Base-by-base conservation (phyloP, 495 filamentous ascomycete genomes). In the Cenococcum geophilum region DNA sequence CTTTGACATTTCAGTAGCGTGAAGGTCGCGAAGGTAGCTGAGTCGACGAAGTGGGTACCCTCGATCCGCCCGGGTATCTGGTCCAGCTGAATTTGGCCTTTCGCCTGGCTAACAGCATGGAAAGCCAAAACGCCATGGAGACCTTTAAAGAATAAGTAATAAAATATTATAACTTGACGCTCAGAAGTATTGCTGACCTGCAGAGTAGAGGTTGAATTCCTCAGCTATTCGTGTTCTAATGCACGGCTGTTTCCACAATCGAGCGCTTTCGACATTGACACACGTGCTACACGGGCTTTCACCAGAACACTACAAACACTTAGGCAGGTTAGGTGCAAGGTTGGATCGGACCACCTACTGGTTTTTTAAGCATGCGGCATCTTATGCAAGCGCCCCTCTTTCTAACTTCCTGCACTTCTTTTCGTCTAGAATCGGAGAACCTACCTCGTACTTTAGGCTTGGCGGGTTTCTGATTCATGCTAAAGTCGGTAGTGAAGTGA, bases 291-390 rank as follows among this genome's bases (percentile, higher is more conserved):
- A 95, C 4, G 90, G 90, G n/a, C 77, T 85, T 27, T 87, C 88
- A 14, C 82, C 82, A 4, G 88, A 92, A 68, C 90, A 95, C 21
- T 56, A 32, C 2, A 3, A 20, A 37, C 6, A 25, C 20, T 14
- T 56, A 5, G 36, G 27, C 32, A 37, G 14, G 10, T 18, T n/a
- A 36, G 5, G 1, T n/a, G 11, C 11, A 9, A 12, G 36, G 11
- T n/a, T 18, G 18, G 4, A 32, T 1, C 6, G 1, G 5, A 5
- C 14, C 1, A n/a, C 32, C 8, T 56, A 56, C 53, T 75, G 87
- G 86, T 74, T 95, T 95, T 68, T 90, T 87, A 11, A 95, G 76
- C 76, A 95, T 91, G 2, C 88, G 82, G 74, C 90, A 95, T 49
- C 90, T 83, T 57, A 92, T 89, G 67, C 90, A 95, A 14, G 90